phyloP scores from a whole-genome alignment of 2,329 filamentous ascomycete species.

The Aschersonia sp. region DNA sequence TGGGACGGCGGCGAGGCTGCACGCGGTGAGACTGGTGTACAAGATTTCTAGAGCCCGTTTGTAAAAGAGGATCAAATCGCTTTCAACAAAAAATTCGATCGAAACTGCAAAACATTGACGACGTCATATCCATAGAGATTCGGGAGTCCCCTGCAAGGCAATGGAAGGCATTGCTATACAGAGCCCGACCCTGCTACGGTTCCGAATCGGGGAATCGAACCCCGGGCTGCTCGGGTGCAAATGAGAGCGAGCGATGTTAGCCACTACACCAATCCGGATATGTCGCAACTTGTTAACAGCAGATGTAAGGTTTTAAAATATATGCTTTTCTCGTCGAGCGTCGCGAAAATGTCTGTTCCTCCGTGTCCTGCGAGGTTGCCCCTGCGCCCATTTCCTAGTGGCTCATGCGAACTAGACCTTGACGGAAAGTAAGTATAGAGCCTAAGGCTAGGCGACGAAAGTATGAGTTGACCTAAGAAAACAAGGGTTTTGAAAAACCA shows the following conservation, averaged over 20 bases:
- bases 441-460: too few species aligned
- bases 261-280: conserved; percentile 21
- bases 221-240: conserved; percentile 16
- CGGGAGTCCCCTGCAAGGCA: not conserved
- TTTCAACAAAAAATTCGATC: not conserved
- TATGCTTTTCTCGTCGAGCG: too few species aligned
- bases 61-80: conserved; percentile 8
- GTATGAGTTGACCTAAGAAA: too few species aligned
- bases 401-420: too few species aligned
- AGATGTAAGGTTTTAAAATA: too few species aligned
- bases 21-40: conserved; percentile 52
- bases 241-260: conserved; percentile 22
- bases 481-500: too few species aligned
- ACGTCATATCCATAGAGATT: not conserved
- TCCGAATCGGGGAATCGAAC: conserved; percentile 21
- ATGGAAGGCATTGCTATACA: not conserved
- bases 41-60: conserved; percentile 41
- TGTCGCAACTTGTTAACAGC: not conserved
- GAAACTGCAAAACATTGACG: not conserved
- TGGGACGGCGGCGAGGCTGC: conserved; percentile 35
- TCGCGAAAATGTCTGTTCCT: too few species aligned
- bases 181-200: not conserved
- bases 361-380: too few species aligned
- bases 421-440: too few species aligned
- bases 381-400: too few species aligned